Conservation (phyloP, 2,329 filamentous ascomycete genomes). For the Hirsutella rhossiliensis region DNA sequence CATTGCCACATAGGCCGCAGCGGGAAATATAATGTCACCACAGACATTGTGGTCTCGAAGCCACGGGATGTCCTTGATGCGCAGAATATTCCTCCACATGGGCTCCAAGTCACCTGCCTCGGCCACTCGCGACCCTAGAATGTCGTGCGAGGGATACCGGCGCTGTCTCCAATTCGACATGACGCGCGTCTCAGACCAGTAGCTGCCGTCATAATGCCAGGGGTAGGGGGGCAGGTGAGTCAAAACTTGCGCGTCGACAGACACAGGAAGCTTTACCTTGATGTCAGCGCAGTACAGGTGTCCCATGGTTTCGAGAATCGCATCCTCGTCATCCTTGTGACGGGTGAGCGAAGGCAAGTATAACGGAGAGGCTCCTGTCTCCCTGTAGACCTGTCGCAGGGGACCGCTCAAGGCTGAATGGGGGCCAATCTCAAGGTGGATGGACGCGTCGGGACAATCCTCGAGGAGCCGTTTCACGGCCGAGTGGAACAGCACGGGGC, state of each 20-base stretch:
- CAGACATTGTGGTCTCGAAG: conserved; percentile 31
- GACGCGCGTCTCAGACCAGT: conserved; percentile 6
- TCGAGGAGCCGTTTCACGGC: no score
- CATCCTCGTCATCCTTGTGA: neutral
- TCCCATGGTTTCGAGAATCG: conserved; percentile 4
- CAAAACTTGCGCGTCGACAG: neutral
- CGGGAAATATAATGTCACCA: conserved; percentile 28
- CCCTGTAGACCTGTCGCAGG: conserved; percentile 6
- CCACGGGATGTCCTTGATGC: conserved; percentile 19
- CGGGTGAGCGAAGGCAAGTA: conserved; percentile 6
- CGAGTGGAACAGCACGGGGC: no score
- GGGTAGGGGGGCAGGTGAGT: conserved; percentile 7
- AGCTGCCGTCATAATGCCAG: conserved; percentile 5
- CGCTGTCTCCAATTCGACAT: conserved; percentile 3
- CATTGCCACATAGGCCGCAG: conserved; percentile 23
- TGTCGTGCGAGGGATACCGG: conserved; percentile 1
- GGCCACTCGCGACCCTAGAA: conserved; percentile 7
- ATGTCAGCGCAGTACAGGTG: conserved; percentile 3
- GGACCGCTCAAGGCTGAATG: conserved; percentile 10
- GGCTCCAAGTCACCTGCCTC: conserved; percentile 8
- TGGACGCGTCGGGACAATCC: no score
- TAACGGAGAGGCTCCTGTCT: neutral
- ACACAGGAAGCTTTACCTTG: neutral
- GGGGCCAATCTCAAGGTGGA: conserved; percentile 10
- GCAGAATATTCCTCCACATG: conserved; percentile 10